These are phyloP conservation scores for Colletotrichum sansevieriae DNA, from an alignment of 2,329 filamentous ascomycete species.

Conservation along the genomic window DNA sequence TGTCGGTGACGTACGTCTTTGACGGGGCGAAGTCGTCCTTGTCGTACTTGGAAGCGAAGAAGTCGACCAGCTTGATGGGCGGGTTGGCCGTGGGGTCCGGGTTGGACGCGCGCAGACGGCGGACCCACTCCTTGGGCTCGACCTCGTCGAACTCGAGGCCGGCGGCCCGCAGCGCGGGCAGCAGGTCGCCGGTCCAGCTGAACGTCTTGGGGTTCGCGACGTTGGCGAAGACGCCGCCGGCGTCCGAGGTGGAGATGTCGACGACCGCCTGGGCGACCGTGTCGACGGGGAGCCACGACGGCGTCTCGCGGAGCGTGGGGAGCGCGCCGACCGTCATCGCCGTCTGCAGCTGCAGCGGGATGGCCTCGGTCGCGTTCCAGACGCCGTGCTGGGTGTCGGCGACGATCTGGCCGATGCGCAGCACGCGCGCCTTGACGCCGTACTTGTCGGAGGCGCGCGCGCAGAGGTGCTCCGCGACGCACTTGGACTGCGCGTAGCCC, in stretches of 20 bases:
- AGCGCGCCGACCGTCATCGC: conserved; percentile 58
- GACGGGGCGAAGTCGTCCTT: conserved; percentile 60
- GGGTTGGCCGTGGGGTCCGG: conserved; percentile 62
- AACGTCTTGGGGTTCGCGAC: conserved; percentile 62
- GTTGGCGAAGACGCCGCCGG: conserved; percentile 57
- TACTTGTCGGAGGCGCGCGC: conserved; percentile 48
- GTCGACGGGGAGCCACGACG: conserved; percentile 62
- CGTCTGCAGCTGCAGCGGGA: conserved; percentile 64
- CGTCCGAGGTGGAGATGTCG: conserved; percentile 52
- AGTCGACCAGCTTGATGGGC: conserved; percentile 65
- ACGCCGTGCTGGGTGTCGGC: conserved; percentile 60
- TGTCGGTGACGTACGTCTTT: conserved; percentile 57
- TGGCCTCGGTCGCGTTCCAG: conserved; percentile 66
- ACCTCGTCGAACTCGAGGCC: conserved; percentile 62
- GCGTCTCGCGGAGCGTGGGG: conserved; percentile 59
- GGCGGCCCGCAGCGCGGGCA: conserved; percentile 59
- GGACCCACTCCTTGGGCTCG: conserved; percentile 58
- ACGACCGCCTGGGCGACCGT: conserved; percentile 56
- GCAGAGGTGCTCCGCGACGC: conserved; percentile 56
- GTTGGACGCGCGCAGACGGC: conserved; percentile 57
- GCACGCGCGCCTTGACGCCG: conserved; percentile 51
- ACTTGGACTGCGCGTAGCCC: conserved; percentile 60
- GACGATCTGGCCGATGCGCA: conserved; percentile 65
- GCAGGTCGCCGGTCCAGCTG: conserved; percentile 63
- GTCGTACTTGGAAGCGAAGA: conserved; percentile 54